These are phyloP conservation scores for Crithidia mellificae DNA, from an alignment of 208 protist genomes.

Conservation along the genomic window DNA sequence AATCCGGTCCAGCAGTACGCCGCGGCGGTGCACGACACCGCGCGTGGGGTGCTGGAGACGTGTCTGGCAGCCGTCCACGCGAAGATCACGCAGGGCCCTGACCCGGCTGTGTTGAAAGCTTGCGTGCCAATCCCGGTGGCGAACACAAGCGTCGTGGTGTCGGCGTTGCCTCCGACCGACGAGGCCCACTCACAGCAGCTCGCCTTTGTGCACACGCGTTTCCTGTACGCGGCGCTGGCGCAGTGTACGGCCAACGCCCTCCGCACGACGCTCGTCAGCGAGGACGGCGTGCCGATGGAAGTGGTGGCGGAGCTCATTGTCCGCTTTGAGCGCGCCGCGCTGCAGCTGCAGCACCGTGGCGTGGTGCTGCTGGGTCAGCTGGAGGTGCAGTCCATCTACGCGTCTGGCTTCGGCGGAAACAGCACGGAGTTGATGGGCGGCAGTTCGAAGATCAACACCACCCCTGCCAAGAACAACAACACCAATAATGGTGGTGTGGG, in stretches of 20 bases:
- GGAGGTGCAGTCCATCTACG: conserved; percentile 33
- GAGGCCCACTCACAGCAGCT: conserved; percentile 15
- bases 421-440: neutral
- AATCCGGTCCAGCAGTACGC: conserved; percentile 19
- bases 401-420: conserved; percentile 31
- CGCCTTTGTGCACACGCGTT: conserved; percentile 25
- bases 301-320: conserved; percentile 16
- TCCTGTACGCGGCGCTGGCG: conserved; percentile 29
- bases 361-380: conserved; percentile 64
- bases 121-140: conserved; percentile 22
- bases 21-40: conserved; percentile 21
- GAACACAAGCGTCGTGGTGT: conserved; percentile 20
- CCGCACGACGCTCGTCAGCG: conserved; percentile 7
- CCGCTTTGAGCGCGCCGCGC: conserved; percentile 25
- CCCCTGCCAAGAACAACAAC: neutral
- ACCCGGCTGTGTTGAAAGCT: conserved; percentile 15
- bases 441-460: neutral
- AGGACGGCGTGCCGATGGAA: conserved; percentile 23
- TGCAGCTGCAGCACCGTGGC: conserved; percentile 48
- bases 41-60: conserved; percentile 17
- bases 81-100: conserved; percentile 7
- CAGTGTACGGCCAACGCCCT: conserved; percentile 31
- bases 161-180: conserved; percentile 12
- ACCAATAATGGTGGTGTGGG: neutral
- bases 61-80: conserved; percentile 3